phyloP scores from a whole-genome alignment of 2,329 filamentous ascomycete genomes.

The Cladophialophora yegresii region DNA sequence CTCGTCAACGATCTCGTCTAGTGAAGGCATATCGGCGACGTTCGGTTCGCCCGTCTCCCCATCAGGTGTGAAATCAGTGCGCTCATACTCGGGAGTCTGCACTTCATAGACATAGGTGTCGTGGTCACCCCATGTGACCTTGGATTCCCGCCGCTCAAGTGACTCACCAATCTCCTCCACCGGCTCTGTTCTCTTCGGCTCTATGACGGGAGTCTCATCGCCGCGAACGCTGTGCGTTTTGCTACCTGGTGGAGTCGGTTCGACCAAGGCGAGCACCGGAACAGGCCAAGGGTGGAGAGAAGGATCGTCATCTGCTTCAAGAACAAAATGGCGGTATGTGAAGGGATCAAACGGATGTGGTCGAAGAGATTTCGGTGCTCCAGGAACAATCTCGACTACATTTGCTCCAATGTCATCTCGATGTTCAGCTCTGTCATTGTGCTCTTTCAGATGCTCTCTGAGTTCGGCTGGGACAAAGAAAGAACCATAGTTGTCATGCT shows the following conservation, averaged over 20 bases:
- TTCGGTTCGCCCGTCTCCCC: slow-evolving; percentile 35
- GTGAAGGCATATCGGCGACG: slow-evolving; percentile 51
- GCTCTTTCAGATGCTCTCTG: slow-evolving; percentile 45
- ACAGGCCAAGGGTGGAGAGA: slow-evolving; percentile 47
- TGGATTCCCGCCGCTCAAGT: slow-evolving; percentile 52
- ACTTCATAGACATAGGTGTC: slow-evolving; percentile 65
- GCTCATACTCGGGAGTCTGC: slow-evolving; percentile 57
- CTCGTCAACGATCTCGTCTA: slow-evolving; percentile 55
- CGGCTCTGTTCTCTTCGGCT: slow-evolving; percentile 33
- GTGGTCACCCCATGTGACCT: slow-evolving; percentile 67
- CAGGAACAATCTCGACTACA: slow-evolving; percentile 35
- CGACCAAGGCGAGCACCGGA: slow-evolving; percentile 58
- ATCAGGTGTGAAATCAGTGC: slow-evolving; percentile 38
- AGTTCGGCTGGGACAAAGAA: slow-evolving; percentile 48
- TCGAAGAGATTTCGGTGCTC: slow-evolving; percentile 12
- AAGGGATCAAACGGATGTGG: slow-evolving; percentile 32
- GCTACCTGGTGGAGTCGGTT: slow-evolving; percentile 56
- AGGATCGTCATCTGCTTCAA: slow-evolving; percentile 33
- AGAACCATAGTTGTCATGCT: slow-evolving; percentile 46
- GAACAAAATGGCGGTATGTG: slow-evolving; percentile 34
- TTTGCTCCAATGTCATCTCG: slow-evolving; percentile 30
- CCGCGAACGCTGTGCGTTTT: slow-evolving; percentile 38
- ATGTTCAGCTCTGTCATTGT: slow-evolving; percentile 34
- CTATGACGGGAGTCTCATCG: slow-evolving; percentile 38
- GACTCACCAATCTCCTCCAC: slow-evolving; percentile 49